Evolutionary conservation across 2,329 filamentous ascomycete species (phyloP), one percentile per base, ranked within the genome.

Genomic region (Chaetomiaceae sp.): DNA sequence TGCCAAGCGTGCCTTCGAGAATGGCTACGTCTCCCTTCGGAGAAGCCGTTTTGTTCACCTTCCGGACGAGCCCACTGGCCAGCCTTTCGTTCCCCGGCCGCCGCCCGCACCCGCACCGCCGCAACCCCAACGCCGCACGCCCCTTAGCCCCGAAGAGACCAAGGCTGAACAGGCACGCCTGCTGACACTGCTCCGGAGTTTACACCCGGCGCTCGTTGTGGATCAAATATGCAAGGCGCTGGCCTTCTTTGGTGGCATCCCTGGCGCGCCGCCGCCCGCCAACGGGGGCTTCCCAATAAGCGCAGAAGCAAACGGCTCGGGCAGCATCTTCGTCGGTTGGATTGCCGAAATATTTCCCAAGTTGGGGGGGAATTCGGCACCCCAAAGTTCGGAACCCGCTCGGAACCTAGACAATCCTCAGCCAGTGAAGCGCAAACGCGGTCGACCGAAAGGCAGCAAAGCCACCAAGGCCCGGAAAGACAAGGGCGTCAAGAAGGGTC

Each of bases 141-240:
- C 61, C 38, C 64, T 76, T 37, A 70, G 69, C 9, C 68, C 78
- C 1, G 68, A 69, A 17, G 77, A 84, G 59, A 77, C 74, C 27
- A 85, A 83, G 64, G 62, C 72, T 11, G 81, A 86, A 61, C 82
- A 85, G 63, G 77, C 79, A 55, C 76, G 83, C 27, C 69, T 85
- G 2, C 69, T 85, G 42, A 79, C 77, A 5, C 68, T 85, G 12
- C 66, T 86, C 19, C 75, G 78, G 44, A 78, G 73, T 38, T 68
- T 85, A 11, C 74, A 80, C 58, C 82, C 82, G 9, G 62, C 74
- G 8, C 70, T 74, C 3, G 79, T 85, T 0, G 81, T 84, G 19
- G 81, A 85, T 55, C 81, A 83, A 61, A 70, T 86, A 31, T 84
- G 80, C 63, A 84, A 78, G 60, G 82, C 80, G 2, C 64, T 85